phyloP scores from a whole-genome alignment of 345 rosid genomes.

The Eucalyptus polyanthemos region DNA sequence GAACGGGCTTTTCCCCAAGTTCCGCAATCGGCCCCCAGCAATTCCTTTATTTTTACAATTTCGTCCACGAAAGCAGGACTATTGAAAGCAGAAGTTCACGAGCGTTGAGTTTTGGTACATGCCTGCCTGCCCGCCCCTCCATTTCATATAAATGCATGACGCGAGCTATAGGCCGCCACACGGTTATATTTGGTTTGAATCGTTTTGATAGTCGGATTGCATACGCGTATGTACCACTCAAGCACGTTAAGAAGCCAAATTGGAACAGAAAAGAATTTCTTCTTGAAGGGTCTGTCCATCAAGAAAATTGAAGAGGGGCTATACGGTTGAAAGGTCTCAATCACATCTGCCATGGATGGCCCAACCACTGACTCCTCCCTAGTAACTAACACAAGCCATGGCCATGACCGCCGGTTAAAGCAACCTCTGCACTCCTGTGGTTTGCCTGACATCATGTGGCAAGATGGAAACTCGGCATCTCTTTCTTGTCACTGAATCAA shows the following conservation, averaged over 20 bases:
- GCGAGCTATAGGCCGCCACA: not conserved
- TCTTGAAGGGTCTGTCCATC: not conserved
- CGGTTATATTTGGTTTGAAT: not conserved
- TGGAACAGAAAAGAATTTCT: not conserved
- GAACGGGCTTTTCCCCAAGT: not conserved
- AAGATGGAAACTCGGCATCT: not conserved
- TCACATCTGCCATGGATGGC: not conserved
- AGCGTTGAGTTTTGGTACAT: not conserved
- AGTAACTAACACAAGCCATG: not conserved
- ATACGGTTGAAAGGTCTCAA: not conserved
- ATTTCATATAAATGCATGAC: not conserved
- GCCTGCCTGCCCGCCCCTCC: not conserved
- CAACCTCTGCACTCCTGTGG: not conserved
- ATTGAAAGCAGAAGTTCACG: not conserved
- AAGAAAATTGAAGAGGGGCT: not conserved
- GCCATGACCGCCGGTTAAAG: not conserved
- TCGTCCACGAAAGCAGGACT: not conserved
- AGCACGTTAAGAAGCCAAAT: not conserved
- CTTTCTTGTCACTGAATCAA: not conserved
- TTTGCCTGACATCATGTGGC: not conserved
- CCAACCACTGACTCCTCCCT: not conserved
- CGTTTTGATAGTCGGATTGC: not conserved
- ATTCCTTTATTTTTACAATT: not conserved
- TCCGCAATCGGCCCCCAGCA: not conserved
- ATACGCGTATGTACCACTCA: not conserved